phyloP scores from a whole-genome alignment of 2,329 filamentous ascomycete genomes.

The Geosmithia morbida region DNA sequence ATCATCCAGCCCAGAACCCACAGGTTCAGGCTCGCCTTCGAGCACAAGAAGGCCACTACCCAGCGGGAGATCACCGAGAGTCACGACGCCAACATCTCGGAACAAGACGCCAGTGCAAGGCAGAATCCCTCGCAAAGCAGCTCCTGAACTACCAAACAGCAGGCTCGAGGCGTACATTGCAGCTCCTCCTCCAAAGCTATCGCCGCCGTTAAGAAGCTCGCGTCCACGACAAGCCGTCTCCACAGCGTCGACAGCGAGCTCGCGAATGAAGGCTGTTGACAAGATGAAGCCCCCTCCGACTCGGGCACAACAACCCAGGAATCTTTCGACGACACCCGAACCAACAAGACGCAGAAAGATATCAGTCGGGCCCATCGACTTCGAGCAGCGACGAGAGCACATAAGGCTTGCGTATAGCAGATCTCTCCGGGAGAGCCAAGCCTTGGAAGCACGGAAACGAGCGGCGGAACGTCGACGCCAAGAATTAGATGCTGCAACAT shows the following conservation, averaged over 20 bases:
- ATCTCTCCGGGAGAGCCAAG: constrained; percentile 63
- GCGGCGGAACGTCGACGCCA: constrained; percentile 36
- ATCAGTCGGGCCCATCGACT: constrained; percentile 64
- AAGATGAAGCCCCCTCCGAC: constrained; percentile 14
- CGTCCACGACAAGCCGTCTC: constrained; percentile 69
- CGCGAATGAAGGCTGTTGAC: constrained; percentile 50
- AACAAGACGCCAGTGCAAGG: constrained; percentile 25
- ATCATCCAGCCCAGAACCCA: constrained; percentile 33
- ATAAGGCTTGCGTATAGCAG: constrained; percentile 79
- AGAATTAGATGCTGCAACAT: constrained; percentile 30
- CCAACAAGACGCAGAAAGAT: constrained; percentile 32
- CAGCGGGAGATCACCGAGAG: constrained; percentile 23
- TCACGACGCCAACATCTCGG: constrained; percentile 19
- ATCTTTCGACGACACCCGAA: constrained; percentile 1
- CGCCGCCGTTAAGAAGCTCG: constrained; percentile 68
- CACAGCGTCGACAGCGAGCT: constrained; percentile 55
- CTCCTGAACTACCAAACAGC: constrained; percentile 30
- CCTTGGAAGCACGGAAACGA: constrained; percentile 35
- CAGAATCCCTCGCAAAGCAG: constrained; percentile 18
- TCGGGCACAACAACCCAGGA: constrained; percentile 1
- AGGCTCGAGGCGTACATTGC: constrained; percentile 63
- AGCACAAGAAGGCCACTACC: constrained; percentile 25
- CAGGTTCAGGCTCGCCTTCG: constrained; percentile 41
- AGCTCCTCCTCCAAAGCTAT: constrained; percentile 54
- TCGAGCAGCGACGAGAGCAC: constrained; percentile 65